Base-by-base conservation (phyloP, 352 stramenopile species). In the Lagenidium giganteum region DNA sequence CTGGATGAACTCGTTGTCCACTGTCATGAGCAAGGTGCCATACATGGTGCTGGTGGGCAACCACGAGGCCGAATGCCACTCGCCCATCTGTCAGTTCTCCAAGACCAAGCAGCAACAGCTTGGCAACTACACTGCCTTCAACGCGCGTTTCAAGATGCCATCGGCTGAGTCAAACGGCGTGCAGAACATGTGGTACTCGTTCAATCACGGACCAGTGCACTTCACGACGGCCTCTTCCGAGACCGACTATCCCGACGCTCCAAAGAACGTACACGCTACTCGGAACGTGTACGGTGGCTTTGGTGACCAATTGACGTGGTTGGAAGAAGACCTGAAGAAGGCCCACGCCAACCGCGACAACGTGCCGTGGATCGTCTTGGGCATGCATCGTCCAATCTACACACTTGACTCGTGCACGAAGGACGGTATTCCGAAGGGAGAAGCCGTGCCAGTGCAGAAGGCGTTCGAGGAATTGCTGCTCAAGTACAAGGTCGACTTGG, bases 151-250 rank as follows among this genome's bases (percentile, higher is more conserved):
- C 54, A 69, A 73, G 35, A 94, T 94, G 82, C 82, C 82, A 6
- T 83, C 64, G 8, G 36, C 33, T 1, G 79, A 93, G 47, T 76
- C 60, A 22, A 44, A 53, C 1, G 68, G 68, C 0, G 35, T 56
- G 24, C 32, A 68, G 30, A 88, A 87, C 53, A 95, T 93, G 75
- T 93, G 76, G 75, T 78, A 95, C 43, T 90, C 77, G 16, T 96
- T 91, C 44, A 63, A 93, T 42, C 63, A 94, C 39, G 81, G 77
- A 0, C 58, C 64, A 23, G 62, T 93, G 21, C 83, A 95, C 52
- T 86, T 93, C 40, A 83, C 81, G 4, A 67, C 77, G 4, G 60
- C 96, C 7, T 85, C 72, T 28, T 72, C 74, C 4, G 83, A 96
- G 51, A 89, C 70, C 1, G 66, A 85, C 35, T 82, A 70, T 39